Conservation (phyloP, 345 rosid genomes). For the Arabis hirsuta region DNA sequence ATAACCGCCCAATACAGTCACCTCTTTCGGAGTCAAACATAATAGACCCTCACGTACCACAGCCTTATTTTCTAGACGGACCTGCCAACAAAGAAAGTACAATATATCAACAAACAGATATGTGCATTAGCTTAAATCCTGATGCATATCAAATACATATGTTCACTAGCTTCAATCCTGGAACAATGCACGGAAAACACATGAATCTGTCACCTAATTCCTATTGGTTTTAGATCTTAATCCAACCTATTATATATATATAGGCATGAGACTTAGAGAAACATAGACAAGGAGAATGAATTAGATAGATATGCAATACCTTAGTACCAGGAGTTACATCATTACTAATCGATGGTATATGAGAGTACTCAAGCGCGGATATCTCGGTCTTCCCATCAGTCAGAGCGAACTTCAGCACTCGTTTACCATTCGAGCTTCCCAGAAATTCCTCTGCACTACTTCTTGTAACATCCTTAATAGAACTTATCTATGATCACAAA, state of each 20-base stretch:
- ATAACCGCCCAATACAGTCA: slow-evolving; percentile 76
- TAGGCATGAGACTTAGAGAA: background rate
- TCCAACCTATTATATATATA: background rate
- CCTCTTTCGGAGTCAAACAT: slow-evolving; percentile 68
- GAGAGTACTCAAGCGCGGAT: slow-evolving; percentile 73
- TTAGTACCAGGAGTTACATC: slow-evolving; percentile 85
- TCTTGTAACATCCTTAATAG: slow-evolving; percentile 71
- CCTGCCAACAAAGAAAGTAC: slow-evolving; percentile 50
- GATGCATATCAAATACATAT: slow-evolving; percentile 6
- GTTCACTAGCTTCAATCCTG: background rate
- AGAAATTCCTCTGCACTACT: slow-evolving; percentile 63
- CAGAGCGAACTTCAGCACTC: slow-evolving; percentile 62
- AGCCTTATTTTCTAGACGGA: slow-evolving; percentile 78
- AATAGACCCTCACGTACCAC: slow-evolving; percentile 61
- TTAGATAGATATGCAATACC: slow-evolving; percentile 50
- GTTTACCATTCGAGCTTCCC: slow-evolving; percentile 54
- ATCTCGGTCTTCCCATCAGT: slow-evolving; percentile 81
- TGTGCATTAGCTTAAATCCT: background rate
- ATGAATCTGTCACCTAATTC: background rate
- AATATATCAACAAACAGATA: slow-evolving; percentile 3
- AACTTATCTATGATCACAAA: slow-evolving; percentile 54
- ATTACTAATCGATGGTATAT: slow-evolving; percentile 53
- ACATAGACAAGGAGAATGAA: slow-evolving; percentile 7
- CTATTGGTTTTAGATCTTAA: background rate
- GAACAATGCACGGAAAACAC: background rate